Evolutionary conservation across 2,329 filamentous ascomycete species (phyloP), one percentile per base, ranked within the genome.

Genomic region (Lasiodiplodia hormozganensis): DNA sequence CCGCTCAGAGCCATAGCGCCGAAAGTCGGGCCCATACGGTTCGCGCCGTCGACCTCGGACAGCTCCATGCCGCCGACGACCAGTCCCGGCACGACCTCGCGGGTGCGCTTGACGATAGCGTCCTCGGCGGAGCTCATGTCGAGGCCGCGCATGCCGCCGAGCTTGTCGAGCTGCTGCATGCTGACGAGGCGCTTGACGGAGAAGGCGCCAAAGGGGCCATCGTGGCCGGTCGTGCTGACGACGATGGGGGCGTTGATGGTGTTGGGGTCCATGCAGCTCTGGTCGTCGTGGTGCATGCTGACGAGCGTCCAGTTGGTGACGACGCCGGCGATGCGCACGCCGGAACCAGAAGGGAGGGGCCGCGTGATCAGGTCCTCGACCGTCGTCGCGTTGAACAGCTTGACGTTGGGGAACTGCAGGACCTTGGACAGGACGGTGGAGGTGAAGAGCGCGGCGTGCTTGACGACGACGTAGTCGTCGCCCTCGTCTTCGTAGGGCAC

Each of bases 291-390:
- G 80, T 94, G 91, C 85, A 95, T 92, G 53, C 90, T 88, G 60
- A 97, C 94, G 31, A 97, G 87, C 1, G 94, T 97, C 94, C 94
- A 97, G 87, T 97, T 97, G 76, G 93, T 96, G 67, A 97, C 94
- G 1, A 97, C 94, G 75, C 94, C 94, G 10, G 93, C 92, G 72
- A 97, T 90, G 71, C 92, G 89, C 53, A 96, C 82, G 11, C 84
- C 82, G 23, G 84, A 82, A 49, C 80, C 83, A 52, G 81, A 77
- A 14, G 71, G 31, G 1, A 75, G 77, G 5, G 88, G 88, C 54
- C 94, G 92, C 23, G 94, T 97, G 81, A 97, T 95, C 71, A 97
- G 85, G 76, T 97, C 94, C 83, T 97, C 94, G 53, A 97, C 94
- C 23, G 91, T 87, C 43, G 94, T 97, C 47, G 94, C 94, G 79